A percentile compares a stretch with the other conserved stretches of the same genome.
Conservation (phyloP, 2,329 filamentous ascomycete genomes). For the Lanzia echinophila region DNA sequence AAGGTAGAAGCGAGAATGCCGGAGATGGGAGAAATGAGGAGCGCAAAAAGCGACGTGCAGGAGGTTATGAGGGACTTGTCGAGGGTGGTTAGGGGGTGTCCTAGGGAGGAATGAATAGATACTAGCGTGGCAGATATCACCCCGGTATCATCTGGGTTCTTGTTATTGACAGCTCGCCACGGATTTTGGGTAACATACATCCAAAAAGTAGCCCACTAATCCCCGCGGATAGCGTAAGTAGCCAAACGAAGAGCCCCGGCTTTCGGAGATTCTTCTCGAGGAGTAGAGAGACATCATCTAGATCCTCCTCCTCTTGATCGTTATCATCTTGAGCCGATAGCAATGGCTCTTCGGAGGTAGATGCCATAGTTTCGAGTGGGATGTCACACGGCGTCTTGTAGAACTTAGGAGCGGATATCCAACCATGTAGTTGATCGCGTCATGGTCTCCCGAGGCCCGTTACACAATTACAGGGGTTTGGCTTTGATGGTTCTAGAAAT, state of each 20-base stretch:
- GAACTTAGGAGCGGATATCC: no score
- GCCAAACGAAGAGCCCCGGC: constrained; percentile 47
- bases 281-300: constrained; percentile 21
- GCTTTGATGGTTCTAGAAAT: no score
- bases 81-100: constrained; percentile 49
- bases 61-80: constrained; percentile 67
- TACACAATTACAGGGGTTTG: no score
- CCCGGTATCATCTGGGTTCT: constrained; percentile 31
- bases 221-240: constrained; percentile 57
- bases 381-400: no score
- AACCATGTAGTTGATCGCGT: no score
- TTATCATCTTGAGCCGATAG: background rate
- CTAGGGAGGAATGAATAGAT: constrained; percentile 52
- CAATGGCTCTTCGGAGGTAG: constrained; percentile 6
- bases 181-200: constrained; percentile 36
- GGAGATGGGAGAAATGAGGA: constrained; percentile 56
- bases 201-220: constrained; percentile 64
- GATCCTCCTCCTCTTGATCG: constrained; percentile 14
- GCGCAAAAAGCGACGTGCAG: constrained; percentile 60
- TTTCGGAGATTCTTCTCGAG: constrained; percentile 26
- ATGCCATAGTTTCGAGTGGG: background rate
- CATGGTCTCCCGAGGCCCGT: no score
- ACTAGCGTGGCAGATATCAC: constrained; percentile 64
- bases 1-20: constrained; percentile 56
- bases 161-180: background rate